phyloP scores from a whole-genome alignment of 2,329 filamentous ascomycete species.

The Pseudopyrenochaeta lycopersici region DNA sequence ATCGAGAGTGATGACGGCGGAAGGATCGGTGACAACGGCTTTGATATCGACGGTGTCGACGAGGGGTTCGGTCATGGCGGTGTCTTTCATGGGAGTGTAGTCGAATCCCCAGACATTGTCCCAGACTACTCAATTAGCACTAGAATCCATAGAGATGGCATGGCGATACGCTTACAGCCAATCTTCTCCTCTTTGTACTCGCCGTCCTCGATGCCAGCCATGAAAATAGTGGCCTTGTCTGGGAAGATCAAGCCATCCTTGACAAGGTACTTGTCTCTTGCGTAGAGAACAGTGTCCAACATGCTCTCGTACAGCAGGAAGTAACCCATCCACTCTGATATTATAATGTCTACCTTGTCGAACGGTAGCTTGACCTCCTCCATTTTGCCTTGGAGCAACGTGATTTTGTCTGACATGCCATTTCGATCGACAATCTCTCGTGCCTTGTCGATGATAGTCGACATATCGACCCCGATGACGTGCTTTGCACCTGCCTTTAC shows the following conservation, averaged over 20 bases:
- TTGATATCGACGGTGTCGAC: slow-evolving; percentile 98
- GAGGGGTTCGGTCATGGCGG: slow-evolving; percentile 91
- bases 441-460: slow-evolving; percentile 98
- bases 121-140: slow-evolving; percentile 75
- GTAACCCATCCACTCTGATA: slow-evolving; percentile 99
- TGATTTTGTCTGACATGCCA: slow-evolving; percentile 94
- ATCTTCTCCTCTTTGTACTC: slow-evolving; percentile 99
- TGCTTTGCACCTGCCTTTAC: slow-evolving; percentile 96
- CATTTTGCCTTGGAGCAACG: slow-evolving; percentile 98
- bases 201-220: slow-evolving; percentile 96
- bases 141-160: too few relatives aligned
- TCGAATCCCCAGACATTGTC: slow-evolving; percentile 99
- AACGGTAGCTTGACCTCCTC: slow-evolving; percentile 95
- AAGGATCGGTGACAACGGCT: slow-evolving; percentile 93
- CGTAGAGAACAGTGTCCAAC: slow-evolving; percentile 97
- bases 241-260: slow-evolving; percentile 95
- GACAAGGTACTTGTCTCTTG: slow-evolving; percentile 87
- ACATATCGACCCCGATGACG: slow-evolving; percentile 99
- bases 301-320: slow-evolving; percentile 99
- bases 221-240: slow-evolving; percentile 97
- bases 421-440: slow-evolving; percentile 93
- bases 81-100: slow-evolving; percentile 92
- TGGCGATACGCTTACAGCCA: slow-evolving; percentile 71
- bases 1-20: slow-evolving; percentile 84
- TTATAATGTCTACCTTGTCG: slow-evolving; percentile 98